These are phyloP conservation scores for Cicer arietinum DNA, from an alignment of 306 rosid species.

Conservation along the genomic window DNA sequence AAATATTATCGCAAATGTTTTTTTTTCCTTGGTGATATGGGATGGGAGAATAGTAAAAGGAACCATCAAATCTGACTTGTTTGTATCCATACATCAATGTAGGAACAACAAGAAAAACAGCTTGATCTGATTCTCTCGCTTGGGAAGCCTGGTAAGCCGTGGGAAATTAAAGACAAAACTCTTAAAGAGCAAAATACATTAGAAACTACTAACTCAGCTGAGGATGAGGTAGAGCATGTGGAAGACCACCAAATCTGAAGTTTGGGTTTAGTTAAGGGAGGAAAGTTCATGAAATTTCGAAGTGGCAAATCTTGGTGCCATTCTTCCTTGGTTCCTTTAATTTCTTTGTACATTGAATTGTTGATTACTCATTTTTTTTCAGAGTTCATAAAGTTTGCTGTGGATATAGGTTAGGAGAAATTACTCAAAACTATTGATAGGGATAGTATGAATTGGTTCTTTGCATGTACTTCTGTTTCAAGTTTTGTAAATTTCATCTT, in stretches of 20 bases:
- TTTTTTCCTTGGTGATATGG: background rate
- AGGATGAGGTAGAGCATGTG: conserved; percentile 9
- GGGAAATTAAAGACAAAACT: conserved; percentile 55
- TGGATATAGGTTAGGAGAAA: conserved; percentile 39
- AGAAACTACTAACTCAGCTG: conserved; percentile 45
- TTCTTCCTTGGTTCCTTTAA: background rate
- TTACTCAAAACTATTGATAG: conserved; percentile 10
- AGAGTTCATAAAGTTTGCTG: conserved; percentile 35
- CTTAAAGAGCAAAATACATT: conserved; percentile 42
- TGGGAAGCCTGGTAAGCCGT: conserved; percentile 61
- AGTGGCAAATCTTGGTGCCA: conserved; percentile 23
- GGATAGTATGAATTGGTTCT: conserved; percentile 12
- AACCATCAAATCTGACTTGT: conserved; percentile 13
- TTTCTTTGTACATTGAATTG: conserved; percentile 33
- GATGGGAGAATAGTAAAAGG: background rate
- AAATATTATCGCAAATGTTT: no score
- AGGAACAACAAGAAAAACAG: conserved; percentile 91
- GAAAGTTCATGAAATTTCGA: conserved; percentile 21
- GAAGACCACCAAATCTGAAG: conserved; percentile 1
- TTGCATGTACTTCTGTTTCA: conserved; percentile 21
- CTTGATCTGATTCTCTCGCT: conserved; percentile 78
- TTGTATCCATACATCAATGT: conserved; percentile 27
- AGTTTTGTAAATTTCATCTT: conserved; percentile 9
- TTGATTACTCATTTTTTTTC: conserved; percentile 16
- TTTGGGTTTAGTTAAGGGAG: conserved; percentile 20